A percentile compares a stretch with the other conserved stretches of the same genome.
Conservation (phyloP, 768 basidiomycete species). For the Leccinellum rugosiceps region DNA sequence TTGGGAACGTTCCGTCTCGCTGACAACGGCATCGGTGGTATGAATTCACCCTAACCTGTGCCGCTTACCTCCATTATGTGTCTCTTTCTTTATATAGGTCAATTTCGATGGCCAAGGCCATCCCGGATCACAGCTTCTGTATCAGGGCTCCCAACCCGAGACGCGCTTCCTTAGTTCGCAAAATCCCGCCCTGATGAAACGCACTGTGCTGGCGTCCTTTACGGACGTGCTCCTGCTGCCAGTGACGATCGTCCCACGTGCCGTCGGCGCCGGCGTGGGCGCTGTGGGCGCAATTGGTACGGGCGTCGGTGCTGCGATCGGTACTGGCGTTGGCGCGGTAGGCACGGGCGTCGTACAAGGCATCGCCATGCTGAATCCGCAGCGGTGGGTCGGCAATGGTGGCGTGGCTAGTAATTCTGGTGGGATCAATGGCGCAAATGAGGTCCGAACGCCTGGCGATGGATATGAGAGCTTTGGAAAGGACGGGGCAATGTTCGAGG, state of each 20-base stretch:
- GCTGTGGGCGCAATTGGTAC: slow-evolving; percentile 65
- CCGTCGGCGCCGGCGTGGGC: slow-evolving; percentile 69
- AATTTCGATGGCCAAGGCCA: slow-evolving; percentile 1
- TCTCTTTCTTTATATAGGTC: background rate
- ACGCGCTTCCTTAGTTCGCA: slow-evolving; percentile 77
- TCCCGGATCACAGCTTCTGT: background rate
- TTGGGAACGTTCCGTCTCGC: slow-evolving; percentile 64
- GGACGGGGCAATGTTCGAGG: slow-evolving; percentile 49
- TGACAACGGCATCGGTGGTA: slow-evolving; percentile 35
- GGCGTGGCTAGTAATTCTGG: slow-evolving; percentile 1
- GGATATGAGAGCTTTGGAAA: slow-evolving; percentile 24
- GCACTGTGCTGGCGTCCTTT: slow-evolving; percentile 90
- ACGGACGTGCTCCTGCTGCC: slow-evolving; percentile 86
- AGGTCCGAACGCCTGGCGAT: background rate
- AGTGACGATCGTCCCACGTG: slow-evolving; percentile 92
- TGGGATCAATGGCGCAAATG: background rate
- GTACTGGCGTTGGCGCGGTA: slow-evolving; percentile 51
- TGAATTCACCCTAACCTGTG: background rate
- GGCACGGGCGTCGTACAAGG: slow-evolving; percentile 78
- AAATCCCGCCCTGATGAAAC: slow-evolving; percentile 89
- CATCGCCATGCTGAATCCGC: slow-evolving; percentile 86
- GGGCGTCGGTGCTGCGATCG: slow-evolving; percentile 59
- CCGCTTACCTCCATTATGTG: background rate
- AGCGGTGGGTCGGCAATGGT: slow-evolving; percentile 66
- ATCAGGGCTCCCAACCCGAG: slow-evolving; percentile 4